Evolutionary conservation across 768 basidiomycete species (phyloP), one percentile per base, ranked within the genome.

Genomic region (Suillus ampliporus): DNA sequence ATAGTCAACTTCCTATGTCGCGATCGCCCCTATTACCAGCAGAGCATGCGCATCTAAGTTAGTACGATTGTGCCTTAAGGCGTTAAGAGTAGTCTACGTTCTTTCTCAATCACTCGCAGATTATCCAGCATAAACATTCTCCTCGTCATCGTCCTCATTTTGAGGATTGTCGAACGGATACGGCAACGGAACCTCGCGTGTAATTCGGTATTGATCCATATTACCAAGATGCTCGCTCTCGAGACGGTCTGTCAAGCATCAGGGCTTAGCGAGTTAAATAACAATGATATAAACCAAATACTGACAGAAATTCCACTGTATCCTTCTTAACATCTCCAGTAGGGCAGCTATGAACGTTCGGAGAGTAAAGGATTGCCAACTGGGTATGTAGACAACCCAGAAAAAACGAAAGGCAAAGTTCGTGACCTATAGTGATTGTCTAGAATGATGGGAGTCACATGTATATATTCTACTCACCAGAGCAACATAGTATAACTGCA

Each of bases 181-280:
- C 2, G 94, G 94, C 38, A 97, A 76, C 0, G 93, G 91, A 15
- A 94, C 87, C 69, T 97, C 94, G 28, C 89, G 83, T 2, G 91
- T 94, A 47, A 92, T 87, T 26, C 95, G 92, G 74, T 94, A 97
- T 68, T 95, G 94, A 82, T 94, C 93, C 75, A 92, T 86, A 74
- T 97, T 97, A 80, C 92, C 92, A 31, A 96, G 77, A 66, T 97
- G 95, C 77, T 97, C 95, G 76, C 92, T 95, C 74, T 96, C 92
- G 46, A 94, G 77, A 67, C 92, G 91, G 75, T 85, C 89, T 92
- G 66, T 19, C 37, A 51, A 8, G 38, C 38, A 14, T 26, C 38
- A 3, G 65, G 60, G 28, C 19, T 63, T n/a, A 19, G 21, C 35
- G 21, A 60, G 38, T 10, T 23, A 21, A 5, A 13, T 21, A 19